Percentiles rank a stretch among this genome's conserved stretches.
These are phyloP conservation scores for Styphnolobium japonicum DNA, from an alignment of 306 rosid species.

Conservation along the genomic window DNA sequence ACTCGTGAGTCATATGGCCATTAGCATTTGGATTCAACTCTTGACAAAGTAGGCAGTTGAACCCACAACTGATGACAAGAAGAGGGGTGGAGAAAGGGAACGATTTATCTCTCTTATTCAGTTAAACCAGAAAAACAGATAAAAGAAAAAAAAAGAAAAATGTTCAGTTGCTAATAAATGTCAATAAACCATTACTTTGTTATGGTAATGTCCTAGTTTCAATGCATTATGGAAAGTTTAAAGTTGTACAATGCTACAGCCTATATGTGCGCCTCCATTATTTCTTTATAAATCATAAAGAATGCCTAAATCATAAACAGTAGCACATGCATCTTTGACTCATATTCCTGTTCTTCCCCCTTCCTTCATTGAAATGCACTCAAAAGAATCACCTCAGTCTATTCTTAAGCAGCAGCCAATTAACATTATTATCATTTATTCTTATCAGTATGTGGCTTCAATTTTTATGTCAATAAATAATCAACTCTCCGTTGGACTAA, in stretches of 20 bases:
- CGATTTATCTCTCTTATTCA: background rate
- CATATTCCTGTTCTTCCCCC: slow-evolving; percentile 27
- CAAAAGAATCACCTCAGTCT: slow-evolving; percentile 16
- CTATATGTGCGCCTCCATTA: slow-evolving; percentile 11
- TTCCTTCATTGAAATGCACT: background rate
- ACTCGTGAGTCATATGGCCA: too few species aligned
- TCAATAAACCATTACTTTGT: background rate
- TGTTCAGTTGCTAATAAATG: background rate
- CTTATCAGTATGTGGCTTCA: slow-evolving; percentile 17
- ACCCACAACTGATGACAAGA: background rate
- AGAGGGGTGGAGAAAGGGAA: too few species aligned
- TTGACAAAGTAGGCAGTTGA: background rate
- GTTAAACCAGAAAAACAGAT: background rate
- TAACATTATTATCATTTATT: slow-evolving; percentile 10
- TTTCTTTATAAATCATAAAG: slow-evolving; percentile 13
- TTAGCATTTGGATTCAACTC: background rate
- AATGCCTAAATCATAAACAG: slow-evolving; percentile 26
- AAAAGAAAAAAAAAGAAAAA: background rate
- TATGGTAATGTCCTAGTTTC: background rate
- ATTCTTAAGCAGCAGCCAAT: slow-evolving; percentile 24
- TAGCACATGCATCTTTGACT: slow-evolving; percentile 42
- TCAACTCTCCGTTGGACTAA: slow-evolving; percentile 11
- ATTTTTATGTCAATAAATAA: slow-evolving; percentile 8
- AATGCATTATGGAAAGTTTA: background rate
- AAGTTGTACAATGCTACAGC: background rate